phyloP scores from a whole-genome alignment of 129 eudicot genomes.

The Tagetes patula region DNA sequence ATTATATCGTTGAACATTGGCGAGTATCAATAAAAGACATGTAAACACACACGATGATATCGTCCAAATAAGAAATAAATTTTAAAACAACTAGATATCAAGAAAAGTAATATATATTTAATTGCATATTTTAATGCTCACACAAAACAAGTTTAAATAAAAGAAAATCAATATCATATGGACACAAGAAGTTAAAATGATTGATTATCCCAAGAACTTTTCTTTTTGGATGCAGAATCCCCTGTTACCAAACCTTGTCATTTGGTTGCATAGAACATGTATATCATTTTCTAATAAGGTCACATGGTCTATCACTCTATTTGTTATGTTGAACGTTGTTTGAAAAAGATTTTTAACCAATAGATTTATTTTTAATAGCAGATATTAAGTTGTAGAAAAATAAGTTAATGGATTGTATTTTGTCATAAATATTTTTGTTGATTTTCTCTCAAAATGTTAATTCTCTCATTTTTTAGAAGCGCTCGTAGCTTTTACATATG shows the following conservation, averaged over 20 bases:
- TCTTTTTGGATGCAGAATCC: constrained; percentile 18
- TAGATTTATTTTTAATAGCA: too few species aligned
- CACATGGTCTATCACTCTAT: background rate
- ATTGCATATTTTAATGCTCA: background rate
- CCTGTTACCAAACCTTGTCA: constrained; percentile 27
- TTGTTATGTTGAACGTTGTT: too few species aligned
- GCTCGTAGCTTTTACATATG: too few species aligned
- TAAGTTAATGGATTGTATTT: too few species aligned
- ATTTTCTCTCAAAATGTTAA: too few species aligned
- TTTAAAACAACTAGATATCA: background rate
- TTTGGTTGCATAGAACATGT: constrained; percentile 16
- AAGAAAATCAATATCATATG: constrained; percentile 3
- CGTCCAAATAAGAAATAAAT: background rate
- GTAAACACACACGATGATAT: background rate
- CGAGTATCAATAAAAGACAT: constrained; percentile 1
- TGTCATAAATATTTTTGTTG: too few species aligned
- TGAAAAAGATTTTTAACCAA: too few species aligned
- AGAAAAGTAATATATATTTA: background rate
- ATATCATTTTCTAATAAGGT: background rate
- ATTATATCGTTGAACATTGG: background rate
- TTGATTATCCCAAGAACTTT: constrained; percentile 22
- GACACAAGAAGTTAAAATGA: constrained; percentile 25
- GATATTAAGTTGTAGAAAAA: too few species aligned
- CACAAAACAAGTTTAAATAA: background rate
- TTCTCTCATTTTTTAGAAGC: too few species aligned